Evolutionary conservation across 768 basidiomycete genomes (phyloP), one percentile per base, ranked within the genome.

Genomic region (Auricularia auricula-judae): DNA sequence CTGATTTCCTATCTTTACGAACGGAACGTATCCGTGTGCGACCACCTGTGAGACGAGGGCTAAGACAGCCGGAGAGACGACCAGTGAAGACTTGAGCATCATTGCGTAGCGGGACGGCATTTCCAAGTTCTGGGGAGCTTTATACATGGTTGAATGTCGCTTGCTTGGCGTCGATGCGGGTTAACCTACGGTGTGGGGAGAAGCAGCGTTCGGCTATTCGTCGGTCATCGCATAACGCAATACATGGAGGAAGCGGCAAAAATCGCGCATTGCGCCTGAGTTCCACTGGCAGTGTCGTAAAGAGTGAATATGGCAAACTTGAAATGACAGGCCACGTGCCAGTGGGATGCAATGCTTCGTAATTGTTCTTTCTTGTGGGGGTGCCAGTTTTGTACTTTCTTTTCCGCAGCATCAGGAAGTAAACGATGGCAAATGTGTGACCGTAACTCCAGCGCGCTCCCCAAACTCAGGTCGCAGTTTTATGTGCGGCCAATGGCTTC

Each of bases 1-100:
- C 61, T 62, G n/a, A 36, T 54, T 63, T 51, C 68, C 39, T 59
- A 67, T 56, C 61, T 62, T 23, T 29, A 56, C 23, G 36, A 35
- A 33, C 58, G 62, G 29, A 42, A 67, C 29, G 66, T 63, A 51
- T 36, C 59, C 43, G 53, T 62, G 51, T 10, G 47, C 61, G 56
- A 12, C 34, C 39, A 65, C 53, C 33, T 64, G 63, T 12, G 51
- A 35, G 33, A 39, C 62, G 51, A 65, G 47, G 29, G 51, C 44
- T 21, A 62, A 60, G n/a, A 42, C 62, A n/a, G 23, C 43, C 5
- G 16, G 39, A 14, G 39, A 7, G 39, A 42, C 47, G 29, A 29
- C 29, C 29, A 29, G 29, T 18, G 47, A 51, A 51, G 21, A 16
- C 21, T 10, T 11, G 47, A 51, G 18, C 10, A 51, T 18, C 47